Conservation (phyloP, 2,329 filamentous ascomycete species). For the Fusarium equiseti region DNA sequence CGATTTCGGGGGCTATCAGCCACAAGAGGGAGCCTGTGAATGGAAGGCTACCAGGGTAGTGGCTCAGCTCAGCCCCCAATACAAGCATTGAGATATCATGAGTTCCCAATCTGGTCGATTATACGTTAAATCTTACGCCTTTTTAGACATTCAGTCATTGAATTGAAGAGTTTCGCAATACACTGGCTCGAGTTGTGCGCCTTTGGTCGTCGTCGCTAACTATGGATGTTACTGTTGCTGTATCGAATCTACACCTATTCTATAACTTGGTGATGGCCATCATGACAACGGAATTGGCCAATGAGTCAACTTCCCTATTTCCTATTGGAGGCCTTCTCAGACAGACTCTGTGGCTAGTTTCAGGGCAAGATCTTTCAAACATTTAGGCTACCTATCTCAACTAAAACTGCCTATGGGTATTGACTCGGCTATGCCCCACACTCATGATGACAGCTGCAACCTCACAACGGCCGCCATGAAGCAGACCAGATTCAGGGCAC, state of each 20-base stretch:
- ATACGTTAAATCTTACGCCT: not conserved
- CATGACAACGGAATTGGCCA: not conserved
- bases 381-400: not conserved
- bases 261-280: not conserved
- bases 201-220: not conserved
- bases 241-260: not conserved
- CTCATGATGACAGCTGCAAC: constrained; percentile 13
- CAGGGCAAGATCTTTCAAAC: constrained; percentile 7
- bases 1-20: not conserved
- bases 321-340: constrained; percentile 10
- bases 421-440: constrained; percentile 16
- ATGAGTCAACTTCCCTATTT: not conserved
- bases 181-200: not conserved
- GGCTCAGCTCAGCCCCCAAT: constrained; percentile 19
- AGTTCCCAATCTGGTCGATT: not conserved
- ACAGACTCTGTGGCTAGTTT: constrained; percentile 14
- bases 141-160: not conserved
- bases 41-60: not conserved
- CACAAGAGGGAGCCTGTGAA: constrained; percentile 18
- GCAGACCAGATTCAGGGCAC: not conserved
- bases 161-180: too few relatives aligned
- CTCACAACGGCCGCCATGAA: constrained; percentile 30
- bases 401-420: not conserved
- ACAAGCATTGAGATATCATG: not conserved
- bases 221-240: not conserved